Conservation (phyloP, 257 asterid genomes). For the Echites panduratus region DNA sequence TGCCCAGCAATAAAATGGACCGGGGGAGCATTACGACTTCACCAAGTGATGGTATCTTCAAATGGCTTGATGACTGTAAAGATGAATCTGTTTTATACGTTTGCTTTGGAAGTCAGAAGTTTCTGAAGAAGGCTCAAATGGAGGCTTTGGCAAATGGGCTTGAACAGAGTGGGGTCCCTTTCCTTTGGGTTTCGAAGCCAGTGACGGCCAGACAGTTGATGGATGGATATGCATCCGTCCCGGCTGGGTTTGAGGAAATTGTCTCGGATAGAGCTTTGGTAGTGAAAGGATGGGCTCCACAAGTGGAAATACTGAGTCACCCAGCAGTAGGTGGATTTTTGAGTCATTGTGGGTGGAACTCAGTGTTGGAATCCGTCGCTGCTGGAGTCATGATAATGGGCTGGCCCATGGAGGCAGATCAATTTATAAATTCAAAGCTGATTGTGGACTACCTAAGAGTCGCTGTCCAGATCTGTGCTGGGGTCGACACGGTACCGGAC, state of each 20-base stretch:
- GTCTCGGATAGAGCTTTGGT: constrained; percentile 42
- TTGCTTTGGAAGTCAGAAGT: constrained; percentile 69
- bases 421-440: constrained; percentile 43
- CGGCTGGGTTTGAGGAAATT: constrained; percentile 44
- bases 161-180: constrained; percentile 49
- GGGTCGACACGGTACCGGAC: constrained; percentile 45
- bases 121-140: constrained; percentile 45
- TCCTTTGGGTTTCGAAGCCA: constrained; percentile 45
- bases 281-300: constrained; percentile 73
- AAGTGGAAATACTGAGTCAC: constrained; percentile 51
- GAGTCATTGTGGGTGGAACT: constrained; percentile 87
- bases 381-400: constrained; percentile 58
- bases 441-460: constrained; percentile 44
- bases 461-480: constrained; percentile 42
- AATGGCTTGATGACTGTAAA: constrained; percentile 47
- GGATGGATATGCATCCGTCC: constrained; percentile 45
- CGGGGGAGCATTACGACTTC: neutral
- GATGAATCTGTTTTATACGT: constrained; percentile 57
- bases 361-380: constrained; percentile 46
- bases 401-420: constrained; percentile 97
- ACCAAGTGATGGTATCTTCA: constrained; percentile 2
- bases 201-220: constrained; percentile 39
- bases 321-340: constrained; percentile 51
- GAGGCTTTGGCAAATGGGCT: constrained; percentile 60
- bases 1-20: constrained; percentile 19